Evolutionary conservation across 1,284 basidiomycete species (phyloP), one percentile per base, ranked within the genome.

Genomic region (Pseudozyma flocculosa): DNA sequence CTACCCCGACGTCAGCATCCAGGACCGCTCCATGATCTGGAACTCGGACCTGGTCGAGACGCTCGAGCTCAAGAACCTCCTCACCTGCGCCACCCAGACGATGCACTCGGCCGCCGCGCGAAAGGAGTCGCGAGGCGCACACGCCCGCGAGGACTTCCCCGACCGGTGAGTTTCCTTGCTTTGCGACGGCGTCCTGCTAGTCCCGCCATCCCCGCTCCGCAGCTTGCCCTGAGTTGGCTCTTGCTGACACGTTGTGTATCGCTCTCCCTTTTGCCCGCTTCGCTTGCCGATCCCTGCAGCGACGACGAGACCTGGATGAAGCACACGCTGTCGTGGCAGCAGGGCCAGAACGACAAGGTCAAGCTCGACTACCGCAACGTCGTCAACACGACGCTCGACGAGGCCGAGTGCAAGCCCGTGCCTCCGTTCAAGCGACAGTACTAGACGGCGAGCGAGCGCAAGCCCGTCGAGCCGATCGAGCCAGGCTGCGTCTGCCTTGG

Each of bases 11-110:
- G 88, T 99, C 68, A 89, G 92, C 60, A 89, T 96, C 82, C 94
- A 94, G 83, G 95, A 98, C 81, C 85, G 94, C 77, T 91, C 89
- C 79, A 90, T 97, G 91, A 95, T 98, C 81, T 97, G 94, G 95
- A 75, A 74, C 58, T 64, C 63, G 37, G 95, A 99, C 79, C 86
- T 98, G 53, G 84, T 96, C 61, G 95, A 99, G 83, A 95, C 92
- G 14, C 85, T 98, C 50, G 95, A 99, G 81, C 87, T 99, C 40
- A 88, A 90, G 79, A 98, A 99, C 82, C 82, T 97, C 63, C 84
- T 95, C 73, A 92, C 94, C 78, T 90, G 88, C 73, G 94, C 95
- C 49, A 85, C 93, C 48, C 94, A 98, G 81, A 98, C 95, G 40
- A 92, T 98, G 78, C 88, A 87, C 39, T 87, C 90, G 48, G 95